Evolutionary conservation across 441 rosid species (phyloP).

Genomic region (Theobroma grandiflorum): DNA sequence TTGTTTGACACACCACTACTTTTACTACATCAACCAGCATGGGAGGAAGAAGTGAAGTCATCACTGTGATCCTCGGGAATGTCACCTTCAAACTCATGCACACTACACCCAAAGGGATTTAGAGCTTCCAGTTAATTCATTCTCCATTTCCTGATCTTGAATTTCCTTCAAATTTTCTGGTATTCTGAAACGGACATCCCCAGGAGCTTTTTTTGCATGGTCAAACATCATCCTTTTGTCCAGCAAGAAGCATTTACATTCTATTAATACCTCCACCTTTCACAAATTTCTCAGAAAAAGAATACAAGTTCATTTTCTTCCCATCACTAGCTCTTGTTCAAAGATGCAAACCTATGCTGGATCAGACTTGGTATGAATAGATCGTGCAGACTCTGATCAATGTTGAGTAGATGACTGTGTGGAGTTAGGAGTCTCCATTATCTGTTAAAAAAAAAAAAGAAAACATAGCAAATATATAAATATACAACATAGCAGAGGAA

Average conservation of each 20-base stretch:
- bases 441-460: too few relatives aligned
- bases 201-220: not conserved
- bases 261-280: constrained; percentile 5
- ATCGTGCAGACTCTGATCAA: too few relatives aligned
- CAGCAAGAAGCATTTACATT: constrained; percentile 20
- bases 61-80: not conserved
- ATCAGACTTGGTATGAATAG: too few relatives aligned
- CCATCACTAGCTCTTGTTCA: not conserved
- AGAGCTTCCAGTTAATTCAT: not conserved
- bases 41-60: too few relatives aligned
- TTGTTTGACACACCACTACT: not conserved
- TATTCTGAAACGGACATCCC: not conserved
- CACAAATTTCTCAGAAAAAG: not conserved
- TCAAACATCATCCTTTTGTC: not conserved
- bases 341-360: too few relatives aligned
- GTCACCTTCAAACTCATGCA: not conserved
- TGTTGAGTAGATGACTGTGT: too few relatives aligned
- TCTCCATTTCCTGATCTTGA: not conserved
- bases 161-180: not conserved
- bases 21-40: not conserved
- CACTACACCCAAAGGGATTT: not conserved
- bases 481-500: too few relatives aligned
- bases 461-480: too few relatives aligned
- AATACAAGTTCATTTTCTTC: not conserved
- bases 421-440: too few relatives aligned